These are phyloP conservation scores for Dothideomycetidae sp. DNA, from an alignment of 2,329 filamentous ascomycete species.

Conservation along the genomic window DNA sequence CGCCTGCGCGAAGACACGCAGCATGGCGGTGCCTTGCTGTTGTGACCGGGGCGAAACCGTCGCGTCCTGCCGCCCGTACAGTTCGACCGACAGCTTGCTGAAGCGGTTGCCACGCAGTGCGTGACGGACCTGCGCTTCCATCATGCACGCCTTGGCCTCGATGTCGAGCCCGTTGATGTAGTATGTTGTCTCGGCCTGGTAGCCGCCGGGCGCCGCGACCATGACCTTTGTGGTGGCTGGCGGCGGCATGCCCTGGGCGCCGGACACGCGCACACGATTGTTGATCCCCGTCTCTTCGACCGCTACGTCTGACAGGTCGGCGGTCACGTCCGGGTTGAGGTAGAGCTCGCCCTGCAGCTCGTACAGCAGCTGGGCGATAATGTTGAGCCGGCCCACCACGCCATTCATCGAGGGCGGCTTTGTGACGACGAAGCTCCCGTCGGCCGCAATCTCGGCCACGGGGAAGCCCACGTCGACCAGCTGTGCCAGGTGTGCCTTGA, in stretches of 20 bases:
- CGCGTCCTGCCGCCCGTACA: slow-evolving; percentile 22
- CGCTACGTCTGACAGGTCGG: slow-evolving; percentile 35
- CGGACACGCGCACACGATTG: slow-evolving; percentile 31
- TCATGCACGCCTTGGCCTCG: slow-evolving; percentile 32
- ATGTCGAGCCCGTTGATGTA: slow-evolving; percentile 34
- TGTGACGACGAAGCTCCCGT: slow-evolving; percentile 24
- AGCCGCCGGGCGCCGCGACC: slow-evolving; percentile 33
- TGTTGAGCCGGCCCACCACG: slow-evolving; percentile 33
- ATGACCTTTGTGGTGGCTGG: slow-evolving; percentile 39
- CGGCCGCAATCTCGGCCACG: slow-evolving; percentile 23
- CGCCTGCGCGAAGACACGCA: slow-evolving; percentile 28
- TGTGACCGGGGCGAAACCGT: too few species aligned
- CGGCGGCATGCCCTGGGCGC: slow-evolving; percentile 30
- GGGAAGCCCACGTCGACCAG: slow-evolving; percentile 25
- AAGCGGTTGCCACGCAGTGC: slow-evolving; percentile 19
- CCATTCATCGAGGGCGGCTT: slow-evolving; percentile 25
- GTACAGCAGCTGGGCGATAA: slow-evolving; percentile 39
- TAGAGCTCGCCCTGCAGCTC: slow-evolving; percentile 43
- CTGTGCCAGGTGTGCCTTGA: slow-evolving; percentile 25
- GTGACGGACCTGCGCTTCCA: slow-evolving; percentile 31
- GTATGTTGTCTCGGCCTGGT: slow-evolving; percentile 33
- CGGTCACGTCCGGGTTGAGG: slow-evolving; percentile 44
- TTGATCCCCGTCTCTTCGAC: slow-evolving; percentile 34
- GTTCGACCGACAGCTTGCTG: slow-evolving; percentile 18
- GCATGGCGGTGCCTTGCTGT: slow-evolving; percentile 19